phyloP scores from a whole-genome alignment of 345 rosid genomes.

The Brassica cretica region DNA sequence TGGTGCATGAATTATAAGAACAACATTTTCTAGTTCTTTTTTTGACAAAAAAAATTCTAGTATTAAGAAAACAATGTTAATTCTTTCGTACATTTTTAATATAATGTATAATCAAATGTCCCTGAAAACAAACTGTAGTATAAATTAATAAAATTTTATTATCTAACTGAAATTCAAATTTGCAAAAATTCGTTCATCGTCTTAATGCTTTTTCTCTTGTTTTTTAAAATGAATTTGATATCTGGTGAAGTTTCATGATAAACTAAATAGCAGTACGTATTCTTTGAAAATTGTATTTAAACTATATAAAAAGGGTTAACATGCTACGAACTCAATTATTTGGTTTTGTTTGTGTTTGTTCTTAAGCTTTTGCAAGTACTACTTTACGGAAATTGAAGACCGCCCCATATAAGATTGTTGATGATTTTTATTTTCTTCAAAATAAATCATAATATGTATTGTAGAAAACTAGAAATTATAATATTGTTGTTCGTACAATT shows the following conservation, averaged over 20 bases:
- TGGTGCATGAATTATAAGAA: background rate
- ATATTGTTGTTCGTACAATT: background rate
- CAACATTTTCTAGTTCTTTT: background rate
- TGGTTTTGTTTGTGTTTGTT: background rate
- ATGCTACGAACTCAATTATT: background rate
- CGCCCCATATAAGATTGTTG: background rate
- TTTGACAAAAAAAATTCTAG: background rate
- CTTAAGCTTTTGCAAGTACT: background rate
- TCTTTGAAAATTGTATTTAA: background rate
- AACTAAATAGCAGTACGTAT: background rate
- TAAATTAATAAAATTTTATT: background rate
- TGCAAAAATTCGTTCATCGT: background rate
- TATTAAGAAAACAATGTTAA: background rate
- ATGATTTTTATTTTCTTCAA: background rate
- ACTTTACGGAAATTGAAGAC: background rate
- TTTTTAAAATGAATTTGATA: background rate
- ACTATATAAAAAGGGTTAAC: background rate
- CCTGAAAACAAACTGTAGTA: background rate
- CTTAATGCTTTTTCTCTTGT: background rate
- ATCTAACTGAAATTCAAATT: background rate
- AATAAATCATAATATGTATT: background rate
- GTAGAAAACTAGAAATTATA: background rate
- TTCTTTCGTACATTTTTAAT: background rate
- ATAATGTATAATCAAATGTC: background rate
- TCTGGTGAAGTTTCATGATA: conserved; percentile 3